Evolutionary conservation across 129 eudicot species (phyloP).

Genomic region (Escallonia rubra): DNA sequence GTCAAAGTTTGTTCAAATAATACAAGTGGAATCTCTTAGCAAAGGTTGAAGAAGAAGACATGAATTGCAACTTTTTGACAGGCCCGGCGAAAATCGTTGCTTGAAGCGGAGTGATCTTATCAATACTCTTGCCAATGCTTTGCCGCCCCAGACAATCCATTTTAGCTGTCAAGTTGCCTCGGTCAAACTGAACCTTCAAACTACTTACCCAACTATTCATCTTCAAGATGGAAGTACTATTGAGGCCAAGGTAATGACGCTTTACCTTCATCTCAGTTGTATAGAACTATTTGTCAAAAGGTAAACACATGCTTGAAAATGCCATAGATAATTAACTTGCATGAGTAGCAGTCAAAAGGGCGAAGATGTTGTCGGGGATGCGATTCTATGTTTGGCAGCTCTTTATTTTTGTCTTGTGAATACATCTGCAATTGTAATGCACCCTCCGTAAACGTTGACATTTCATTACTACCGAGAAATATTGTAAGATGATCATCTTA

Average conservation of each 20-base stretch:
- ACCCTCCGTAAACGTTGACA: too few relatives aligned
- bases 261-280: background rate
- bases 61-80: background rate
- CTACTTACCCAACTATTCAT: slow-evolving; percentile 32
- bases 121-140: slow-evolving; percentile 46
- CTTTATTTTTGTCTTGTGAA: too few relatives aligned
- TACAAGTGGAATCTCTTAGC: background rate
- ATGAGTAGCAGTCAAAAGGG: too few relatives aligned
- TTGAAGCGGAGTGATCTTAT: slow-evolving; percentile 52
- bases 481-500: too few relatives aligned
- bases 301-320: too few relatives aligned
- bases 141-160: slow-evolving; percentile 48
- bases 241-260: slow-evolving; percentile 41
- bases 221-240: slow-evolving; percentile 44
- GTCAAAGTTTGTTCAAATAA: background rate
- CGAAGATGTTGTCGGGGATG: too few relatives aligned
- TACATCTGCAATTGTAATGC: too few relatives aligned
- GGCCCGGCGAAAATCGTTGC: slow-evolving; percentile 47
- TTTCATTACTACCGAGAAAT: too few relatives aligned
- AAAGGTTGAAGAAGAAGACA: background rate
- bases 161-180: slow-evolving; percentile 48
- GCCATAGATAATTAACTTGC: too few relatives aligned
- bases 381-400: too few relatives aligned
- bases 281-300: too few relatives aligned
- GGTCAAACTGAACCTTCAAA: slow-evolving; percentile 28